Conservation (phyloP, 2,329 filamentous ascomycete genomes). For the Pseudopyrenochaeta lycopersici region DNA sequence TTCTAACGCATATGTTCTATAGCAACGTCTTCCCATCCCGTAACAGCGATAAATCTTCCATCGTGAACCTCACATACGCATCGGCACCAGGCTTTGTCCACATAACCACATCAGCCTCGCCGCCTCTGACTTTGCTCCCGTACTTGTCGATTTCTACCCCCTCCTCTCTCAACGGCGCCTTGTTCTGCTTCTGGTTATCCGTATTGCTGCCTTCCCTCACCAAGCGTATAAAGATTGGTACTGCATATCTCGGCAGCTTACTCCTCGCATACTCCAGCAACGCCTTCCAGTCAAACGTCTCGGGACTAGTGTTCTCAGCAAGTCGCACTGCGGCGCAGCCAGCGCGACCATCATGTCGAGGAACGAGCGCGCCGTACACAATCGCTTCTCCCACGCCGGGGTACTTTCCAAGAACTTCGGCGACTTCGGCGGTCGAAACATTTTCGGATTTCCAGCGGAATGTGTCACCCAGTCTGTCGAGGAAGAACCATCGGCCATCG, state of each 20-base stretch:
- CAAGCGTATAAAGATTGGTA: constrained; percentile 75
- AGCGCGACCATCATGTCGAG: constrained; percentile 60
- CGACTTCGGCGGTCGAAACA: constrained; percentile 57
- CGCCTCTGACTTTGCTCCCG: constrained; percentile 35
- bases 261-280: constrained; percentile 29
- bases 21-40: constrained; percentile 25
- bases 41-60: constrained; percentile 25
- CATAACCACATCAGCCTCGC: constrained; percentile 34
- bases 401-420: constrained; percentile 53
- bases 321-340: constrained; percentile 65
- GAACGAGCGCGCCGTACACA: constrained; percentile 57
- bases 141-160: constrained; percentile 65
- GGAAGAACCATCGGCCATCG: constrained; percentile 58
- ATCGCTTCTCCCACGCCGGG: constrained; percentile 55
- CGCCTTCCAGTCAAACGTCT: constrained; percentile 35
- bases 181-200: constrained; percentile 83
- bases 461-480: constrained; percentile 57
- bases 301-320: constrained; percentile 47
- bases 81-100: constrained; percentile 37
- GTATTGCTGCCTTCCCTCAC: constrained; percentile 66
- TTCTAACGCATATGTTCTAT: constrained; percentile 1
- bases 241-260: constrained; percentile 72
- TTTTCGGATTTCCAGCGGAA: constrained; percentile 61
- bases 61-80: constrained; percentile 33
- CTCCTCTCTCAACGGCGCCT: constrained; percentile 71